Evolutionary conservation across 2,329 filamentous ascomycete genomes (phyloP), one percentile per base, ranked within the genome.

Genomic region (Xylaria sp.): DNA sequence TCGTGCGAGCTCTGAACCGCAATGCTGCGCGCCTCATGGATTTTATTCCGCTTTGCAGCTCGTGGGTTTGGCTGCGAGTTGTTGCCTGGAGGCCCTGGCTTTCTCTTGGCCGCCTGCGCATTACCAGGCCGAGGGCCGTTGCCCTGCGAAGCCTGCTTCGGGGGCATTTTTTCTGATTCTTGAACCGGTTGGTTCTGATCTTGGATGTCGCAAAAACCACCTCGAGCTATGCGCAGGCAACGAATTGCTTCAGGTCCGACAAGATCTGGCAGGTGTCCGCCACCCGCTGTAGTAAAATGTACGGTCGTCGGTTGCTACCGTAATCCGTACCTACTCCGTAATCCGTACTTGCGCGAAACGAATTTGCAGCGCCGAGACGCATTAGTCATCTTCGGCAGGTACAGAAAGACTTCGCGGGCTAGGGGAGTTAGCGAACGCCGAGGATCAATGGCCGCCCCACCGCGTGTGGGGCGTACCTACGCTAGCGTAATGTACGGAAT

Each of bases 1-100:
- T 77, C 77, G 47, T 82, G 77, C 13, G 80, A 76, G 13, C 76
- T 73, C 66, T 83, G 81, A 16, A 77, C 74, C 46, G 79, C 78
- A 65, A 84, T 82, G 65, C 72, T 74, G 62, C 82, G 77, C 19
- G 79, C 76, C 52, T 79, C 74, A 56, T 76, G 70, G 37, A 80
- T 68, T 67, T 80, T 79, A 67, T 73, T 72, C 69, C 80, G 78
- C 66, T 81, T 82, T 61, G 54, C 67, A 59, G 65, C 70, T 57
- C 68, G 68, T 50, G 69, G 62, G 60, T 62, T 54, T 61, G 66
- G 56, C 62, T 70, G 54, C 62, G 67, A 61, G 65, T 69, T 62
- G 53, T 64, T 68, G 37, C 57, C 61, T 44, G 55, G 69, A 69
- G 46, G 60, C 10, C 61, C 65, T 6, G 68, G 57, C 62, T 72